Evolutionary conservation across 768 basidiomycete genomes (phyloP).

Genomic region (Mycena latifolia): DNA sequence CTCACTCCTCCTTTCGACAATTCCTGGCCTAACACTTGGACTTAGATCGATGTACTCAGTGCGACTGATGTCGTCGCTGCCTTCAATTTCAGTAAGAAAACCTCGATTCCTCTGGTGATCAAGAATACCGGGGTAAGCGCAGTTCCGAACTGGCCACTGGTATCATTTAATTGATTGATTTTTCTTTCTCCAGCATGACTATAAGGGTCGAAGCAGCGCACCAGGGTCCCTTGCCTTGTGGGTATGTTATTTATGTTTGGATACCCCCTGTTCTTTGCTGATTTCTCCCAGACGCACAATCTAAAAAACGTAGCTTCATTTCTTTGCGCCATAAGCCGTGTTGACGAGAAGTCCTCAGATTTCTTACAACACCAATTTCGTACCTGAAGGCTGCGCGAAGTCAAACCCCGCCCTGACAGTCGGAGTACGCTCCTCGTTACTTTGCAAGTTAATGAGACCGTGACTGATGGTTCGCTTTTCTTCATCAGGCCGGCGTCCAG

Average conservation of each 20-base stretch:
- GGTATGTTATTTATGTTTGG: conserved; percentile 15
- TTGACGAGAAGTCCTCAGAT: not conserved
- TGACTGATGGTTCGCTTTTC: not conserved
- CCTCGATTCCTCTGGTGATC: conserved; percentile 40
- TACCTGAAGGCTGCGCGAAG: conserved; percentile 12
- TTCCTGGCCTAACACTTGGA: no score
- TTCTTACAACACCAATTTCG: conserved; percentile 8
- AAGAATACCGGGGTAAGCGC: conserved; percentile 45
- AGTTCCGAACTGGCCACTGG: not conserved
- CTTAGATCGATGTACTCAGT: conserved; percentile 43
- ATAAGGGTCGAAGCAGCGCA: conserved; percentile 40
- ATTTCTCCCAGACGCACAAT: conserved; percentile 12
- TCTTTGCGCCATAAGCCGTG: not conserved
- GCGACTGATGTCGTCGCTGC: conserved; percentile 40
- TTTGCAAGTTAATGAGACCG: not conserved
- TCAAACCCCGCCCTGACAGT: conserved; percentile 15
- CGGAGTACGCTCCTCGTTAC: not conserved
- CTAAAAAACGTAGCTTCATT: conserved; percentile 13
- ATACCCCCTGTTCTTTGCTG: not conserved
- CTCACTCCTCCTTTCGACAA: no score
- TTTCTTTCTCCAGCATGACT: conserved; percentile 38
- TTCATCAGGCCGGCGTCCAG: conserved; percentile 37
- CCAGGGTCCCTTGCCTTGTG: conserved; percentile 38
- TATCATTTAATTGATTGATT: not conserved
- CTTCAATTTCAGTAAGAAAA: conserved; percentile 39